Percentiles rank a stretch among this genome's conserved stretches.
Evolutionary conservation across 176 grass and related monocot genomes (phyloP).

Genomic region (Neostapfia colusana): DNA sequence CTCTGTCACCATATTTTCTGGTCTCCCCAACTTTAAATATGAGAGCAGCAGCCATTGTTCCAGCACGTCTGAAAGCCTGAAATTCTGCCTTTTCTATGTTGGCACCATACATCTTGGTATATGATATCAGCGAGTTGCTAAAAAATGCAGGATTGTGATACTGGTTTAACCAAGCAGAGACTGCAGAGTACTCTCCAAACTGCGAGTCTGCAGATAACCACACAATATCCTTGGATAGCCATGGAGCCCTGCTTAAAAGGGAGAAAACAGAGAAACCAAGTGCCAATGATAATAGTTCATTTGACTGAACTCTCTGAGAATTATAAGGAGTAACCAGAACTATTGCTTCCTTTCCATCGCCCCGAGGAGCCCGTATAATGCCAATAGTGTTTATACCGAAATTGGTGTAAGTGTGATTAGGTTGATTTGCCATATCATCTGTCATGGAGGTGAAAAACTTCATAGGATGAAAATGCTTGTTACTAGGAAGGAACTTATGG

Average conservation of each 20-base stretch:
- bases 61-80: slow-evolving; percentile 81
- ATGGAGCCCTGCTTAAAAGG: slow-evolving; percentile 67
- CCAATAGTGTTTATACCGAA: slow-evolving; percentile 71
- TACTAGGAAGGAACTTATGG: slow-evolving; percentile 60
- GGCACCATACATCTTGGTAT: slow-evolving; percentile 33
- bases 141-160: slow-evolving; percentile 81
- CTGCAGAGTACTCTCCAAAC: slow-evolving; percentile 80
- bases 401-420: slow-evolving; percentile 42
- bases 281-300: slow-evolving; percentile 71
- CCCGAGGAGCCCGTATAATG: slow-evolving; percentile 81
- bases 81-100: slow-evolving; percentile 30
- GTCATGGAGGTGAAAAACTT: slow-evolving; percentile 74
- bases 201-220: slow-evolving; percentile 84
- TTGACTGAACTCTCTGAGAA: slow-evolving; percentile 51
- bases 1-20: slow-evolving; percentile 59
- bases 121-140: slow-evolving; percentile 30
- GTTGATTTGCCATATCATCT: slow-evolving; percentile 37
- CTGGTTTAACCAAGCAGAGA: slow-evolving; percentile 85
- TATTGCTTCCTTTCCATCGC: slow-evolving; percentile 97
- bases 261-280: slow-evolving; percentile 93
- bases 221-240: slow-evolving; percentile 90
- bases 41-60: slow-evolving; percentile 85
- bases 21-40: slow-evolving; percentile 74
- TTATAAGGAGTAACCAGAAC: slow-evolving; percentile 91
- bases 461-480: slow-evolving; percentile 62